Evolutionary conservation across 495 filamentous ascomycete genomes (phyloP), one percentile per base, ranked within the genome.

Genomic region (Penicillium odoratum): DNA sequence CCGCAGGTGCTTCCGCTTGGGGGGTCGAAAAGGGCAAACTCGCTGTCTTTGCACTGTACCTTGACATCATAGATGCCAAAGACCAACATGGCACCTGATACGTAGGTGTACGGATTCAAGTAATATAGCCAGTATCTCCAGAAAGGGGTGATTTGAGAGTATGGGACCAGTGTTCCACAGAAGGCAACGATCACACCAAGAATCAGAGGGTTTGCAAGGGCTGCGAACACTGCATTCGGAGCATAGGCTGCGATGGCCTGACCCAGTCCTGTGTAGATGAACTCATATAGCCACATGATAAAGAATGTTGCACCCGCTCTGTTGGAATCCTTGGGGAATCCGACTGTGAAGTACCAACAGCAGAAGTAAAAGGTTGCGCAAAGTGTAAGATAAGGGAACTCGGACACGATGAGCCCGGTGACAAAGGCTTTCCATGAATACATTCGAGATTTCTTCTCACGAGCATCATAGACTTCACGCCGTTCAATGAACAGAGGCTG

Each of bases 71-170:
- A 86, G 30, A 89, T 69, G 5, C 73, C 81, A 8, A 79, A 79
- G 0, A 81, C 77, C 45, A 90, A 59, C 72, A 90, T 80, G 44
- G 78, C 79, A 49, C 73, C 75, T 40, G 90, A 81, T 5, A 88
- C 70, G 58, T 92, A 91, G 33, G 84, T 88, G 66, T 90, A 84
- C 4, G 88, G 88, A 31, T 85, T 87, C 53, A 89, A 73, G 49
- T 80, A 85, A 69, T 91, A 91, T 62, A 88, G 85, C 88, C 88
- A 92, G 80, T 89, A 92, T 16, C 80, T 73, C 57, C 87, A 88
- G 55, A 89, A 79, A 3, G 71, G 80, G 33, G 77, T 74, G 26
- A 88, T 84, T 56, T 77, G 70, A 0, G 53, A 36, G 52, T 76
- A 72, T 0, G 74, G 74, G 1, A 76, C 73, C 51, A 74, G 64